Base-by-base conservation (phyloP, 2,329 filamentous ascomycete genomes). In the Sarocladium kiliense region DNA sequence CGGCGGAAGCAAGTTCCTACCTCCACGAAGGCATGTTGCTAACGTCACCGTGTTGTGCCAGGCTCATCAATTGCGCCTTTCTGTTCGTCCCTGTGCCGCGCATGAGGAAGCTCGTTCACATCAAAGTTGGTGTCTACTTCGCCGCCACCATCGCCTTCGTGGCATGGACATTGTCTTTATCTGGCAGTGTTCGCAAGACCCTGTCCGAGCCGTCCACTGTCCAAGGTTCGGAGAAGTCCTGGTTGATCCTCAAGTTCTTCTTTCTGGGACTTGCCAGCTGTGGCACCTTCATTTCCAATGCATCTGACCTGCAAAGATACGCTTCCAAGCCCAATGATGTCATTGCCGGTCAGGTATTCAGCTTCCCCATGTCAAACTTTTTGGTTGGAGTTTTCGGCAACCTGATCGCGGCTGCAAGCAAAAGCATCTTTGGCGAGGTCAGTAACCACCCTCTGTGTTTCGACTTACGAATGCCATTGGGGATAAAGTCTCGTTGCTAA, bases 231-330 rank as follows among this genome's bases (percentile, higher is more conserved):
- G 63, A 63, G 45, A 66, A 69, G 36, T 60, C 63, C 6, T 74
- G 72, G 69, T 60, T 74, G 27, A 61, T 73, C 4, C 59, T 69
- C 34, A 66, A 66, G 21, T 72, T 72, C 62, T 58, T 74, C 51
- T 63, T 70, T 25, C 61, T 74, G 11, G 67, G 67, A 42, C 60
- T 67, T 16, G 64, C 68, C 34, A 67, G 67, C 56, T 68, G 66
- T 41, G 66, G 66, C 7, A 74, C 68, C 4, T 74, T 67, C 60
- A 69, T 64, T n/a, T 68, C 64, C 37, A 74, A 73, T 57, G 71
- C 71, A 3, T 68, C 72, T 0, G 73, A 77, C 59, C 71, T 76
- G 44, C 73, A 75, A 56, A 65, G 74, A 16, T 77, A 77, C 58
- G 69, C 74, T 0, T 60, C 54, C 0, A 68, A 67, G 41, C 69